Evolutionary conservation across 345 rosid species (phyloP), one percentile per base, ranked within the genome.

Genomic region (Salix purpurea): DNA sequence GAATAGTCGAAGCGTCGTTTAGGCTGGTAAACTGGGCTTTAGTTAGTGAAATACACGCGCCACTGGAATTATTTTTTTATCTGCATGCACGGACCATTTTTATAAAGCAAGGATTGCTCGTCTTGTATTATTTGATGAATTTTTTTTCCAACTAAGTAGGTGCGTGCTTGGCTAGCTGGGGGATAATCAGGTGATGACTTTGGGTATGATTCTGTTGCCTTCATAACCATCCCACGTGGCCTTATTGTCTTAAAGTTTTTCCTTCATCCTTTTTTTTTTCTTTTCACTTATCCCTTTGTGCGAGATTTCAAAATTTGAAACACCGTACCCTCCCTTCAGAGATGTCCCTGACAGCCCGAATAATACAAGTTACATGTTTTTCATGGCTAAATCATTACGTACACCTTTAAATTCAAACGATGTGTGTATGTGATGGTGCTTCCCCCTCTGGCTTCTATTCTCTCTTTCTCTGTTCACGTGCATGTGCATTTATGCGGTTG

Each of bases 301-400:
- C 69, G 65, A 16, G 71, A 76, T 85, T 85, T 87, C 88, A 87
- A 87, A 87, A 1, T 87, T 87, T 87, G 85, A 87, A 87, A 79
- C 77, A 50, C 24, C 44, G 52, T 40, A 30, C 58, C 67, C 73
- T 42, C 80, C 62, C 77, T 69, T 66, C 34, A 30, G 26, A 4
- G 5, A 3, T 34, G 39, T 24, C 32, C 50, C 32, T 23, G 14
- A 12, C 34, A 19, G 16, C 24, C 61, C 21, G 3, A 9, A 11
- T 2, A 16, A 42, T 21, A 5, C 10, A 21, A 42, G 52, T 5
- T 30, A 24, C 67, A 67, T 68, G 66, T 61, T 76, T 64, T 67
- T 48, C 48, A 71, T 76, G n/a, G 39, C 65, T 76, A 46, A 30
- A 84, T 84, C 65, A 84, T 83, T 72, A 32, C 28, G 28, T 28